Base-by-base conservation (phyloP, 108 stramenopile species). In the Epithemia pelagica region DNA sequence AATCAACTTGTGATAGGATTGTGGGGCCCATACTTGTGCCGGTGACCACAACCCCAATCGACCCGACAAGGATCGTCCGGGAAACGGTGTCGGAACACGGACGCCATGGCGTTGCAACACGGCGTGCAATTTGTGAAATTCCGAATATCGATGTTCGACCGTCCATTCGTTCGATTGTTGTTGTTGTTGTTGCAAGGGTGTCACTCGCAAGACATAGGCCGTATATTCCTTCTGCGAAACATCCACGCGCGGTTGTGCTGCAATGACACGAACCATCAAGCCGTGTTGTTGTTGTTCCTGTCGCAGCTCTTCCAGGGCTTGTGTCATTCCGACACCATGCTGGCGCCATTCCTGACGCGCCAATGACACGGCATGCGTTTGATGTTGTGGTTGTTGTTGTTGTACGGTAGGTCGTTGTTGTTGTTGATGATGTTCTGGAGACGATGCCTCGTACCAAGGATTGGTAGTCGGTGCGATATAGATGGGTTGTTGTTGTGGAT, bases 41-140 rank as follows among this genome's bases (percentile, higher is more conserved):
- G 81, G 79, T 18, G 81, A 79, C 83, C 83, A 84, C 20, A 82
- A 70, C n/a, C 86, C 82, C 28, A 88, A n/a, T 28, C 83, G 70
- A n/a, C 86, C 83, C 21, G 74, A 71, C 64, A 71, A 71, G 32
- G 66, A 63, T 62, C 85, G 85, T 22, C 68, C 59, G 0, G 87
- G 87, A 75, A 89, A 89, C 0, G 29, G 21, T 2, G 30, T 21
- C 3, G 3, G 3, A 3, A 22, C 26, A 8, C 8, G 24, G 2
- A 31, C 31, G 27, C 28, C 7, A 24, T 61, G 3, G 57, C 81
- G 68, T 19, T 68, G 59, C 23, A 52, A 27, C 19, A 76, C 31
- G 26, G 66, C 68, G 30, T 77, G 37, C 46, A 89, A 70, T 68
- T 85, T 81, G 55, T 55, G 56, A 75, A 89, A 89, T 58, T 89